Evolutionary conservation across 257 asterid species (phyloP).

Genomic region (Euphrasia confusa): DNA sequence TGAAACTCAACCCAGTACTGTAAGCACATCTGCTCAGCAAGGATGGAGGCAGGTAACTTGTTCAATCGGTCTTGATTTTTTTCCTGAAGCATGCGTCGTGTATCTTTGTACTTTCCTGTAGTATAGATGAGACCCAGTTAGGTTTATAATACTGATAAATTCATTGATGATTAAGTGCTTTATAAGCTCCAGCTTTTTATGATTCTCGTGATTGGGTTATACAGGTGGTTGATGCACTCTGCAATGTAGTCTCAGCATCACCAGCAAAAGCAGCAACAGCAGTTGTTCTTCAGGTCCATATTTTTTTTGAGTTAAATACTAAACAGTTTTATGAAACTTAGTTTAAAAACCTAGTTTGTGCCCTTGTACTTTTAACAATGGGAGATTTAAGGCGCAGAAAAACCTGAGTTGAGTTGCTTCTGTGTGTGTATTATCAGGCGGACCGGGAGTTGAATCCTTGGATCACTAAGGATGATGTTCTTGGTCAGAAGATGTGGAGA

Average conservation of each 20-base stretch:
- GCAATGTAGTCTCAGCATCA: constrained; percentile 72
- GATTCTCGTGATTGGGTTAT: constrained; percentile 16
- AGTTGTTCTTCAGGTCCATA: constrained; percentile 75
- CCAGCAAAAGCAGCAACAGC: constrained; percentile 90
- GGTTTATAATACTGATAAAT: too few relatives aligned
- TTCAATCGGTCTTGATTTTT: neutral
- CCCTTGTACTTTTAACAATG: neutral
- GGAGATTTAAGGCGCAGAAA: neutral
- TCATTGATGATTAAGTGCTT: too few relatives aligned
- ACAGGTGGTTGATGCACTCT: constrained; percentile 87
- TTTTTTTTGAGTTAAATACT: constrained; percentile 25
- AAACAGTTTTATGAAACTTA: neutral
- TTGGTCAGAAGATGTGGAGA: constrained; percentile 67
- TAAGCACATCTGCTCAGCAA: constrained; percentile 81
- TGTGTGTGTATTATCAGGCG: constrained; percentile 51
- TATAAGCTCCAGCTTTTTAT: neutral
- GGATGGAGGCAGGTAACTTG: constrained; percentile 88
- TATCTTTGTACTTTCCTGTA: too few relatives aligned
- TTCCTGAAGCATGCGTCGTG: too few relatives aligned
- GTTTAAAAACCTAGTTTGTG: neutral
- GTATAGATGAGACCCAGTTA: too few relatives aligned
- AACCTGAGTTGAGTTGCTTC: constrained; percentile 21
- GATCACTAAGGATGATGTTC: constrained; percentile 70
- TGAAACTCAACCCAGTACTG: constrained; percentile 71
- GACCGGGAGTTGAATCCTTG: constrained; percentile 78